Conservation (phyloP, 1,284 basidiomycete genomes). For the Abortiporus biennis region DNA sequence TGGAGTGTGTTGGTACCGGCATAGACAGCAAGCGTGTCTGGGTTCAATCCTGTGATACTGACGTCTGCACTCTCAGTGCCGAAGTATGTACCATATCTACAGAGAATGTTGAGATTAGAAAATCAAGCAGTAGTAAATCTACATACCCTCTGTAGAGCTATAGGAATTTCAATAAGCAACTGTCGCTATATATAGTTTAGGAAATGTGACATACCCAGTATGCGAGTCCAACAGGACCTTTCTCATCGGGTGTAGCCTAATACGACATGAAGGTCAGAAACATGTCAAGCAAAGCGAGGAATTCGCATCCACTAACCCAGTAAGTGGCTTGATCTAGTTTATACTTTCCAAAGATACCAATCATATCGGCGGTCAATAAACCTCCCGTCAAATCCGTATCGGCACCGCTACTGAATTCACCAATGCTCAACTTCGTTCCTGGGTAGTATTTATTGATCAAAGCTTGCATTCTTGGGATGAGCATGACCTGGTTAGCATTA, state of each 20-base stretch:
- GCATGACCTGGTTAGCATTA: conserved; percentile 33
- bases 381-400: conserved; percentile 45
- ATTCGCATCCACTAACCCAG: conserved; percentile 32
- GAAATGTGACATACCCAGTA: too few relatives aligned
- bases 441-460: conserved; percentile 42
- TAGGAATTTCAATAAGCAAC: too few relatives aligned
- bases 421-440: conserved; percentile 44
- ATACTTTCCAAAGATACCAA: conserved; percentile 42
- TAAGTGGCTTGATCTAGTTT: conserved; percentile 44
- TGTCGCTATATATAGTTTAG: too few relatives aligned
- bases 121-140: neutral
- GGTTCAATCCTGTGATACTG: conserved; percentile 31
- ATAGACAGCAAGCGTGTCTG: conserved; percentile 37
- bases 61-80: conserved; percentile 36
- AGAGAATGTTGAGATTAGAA: neutral
- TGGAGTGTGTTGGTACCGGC: conserved; percentile 30
- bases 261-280: neutral
- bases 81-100: conserved; percentile 38
- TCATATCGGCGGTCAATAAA: conserved; percentile 37
- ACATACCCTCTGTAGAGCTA: conserved; percentile 42
- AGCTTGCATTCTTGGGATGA: conserved; percentile 41
- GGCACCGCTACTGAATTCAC: conserved; percentile 35
- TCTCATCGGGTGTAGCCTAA: conserved; percentile 25
- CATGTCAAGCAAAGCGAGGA: neutral
- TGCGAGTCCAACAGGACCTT: conserved; percentile 39